Conservation (phyloP, 257 asterid genomes). For the Cordia subcordata region DNA sequence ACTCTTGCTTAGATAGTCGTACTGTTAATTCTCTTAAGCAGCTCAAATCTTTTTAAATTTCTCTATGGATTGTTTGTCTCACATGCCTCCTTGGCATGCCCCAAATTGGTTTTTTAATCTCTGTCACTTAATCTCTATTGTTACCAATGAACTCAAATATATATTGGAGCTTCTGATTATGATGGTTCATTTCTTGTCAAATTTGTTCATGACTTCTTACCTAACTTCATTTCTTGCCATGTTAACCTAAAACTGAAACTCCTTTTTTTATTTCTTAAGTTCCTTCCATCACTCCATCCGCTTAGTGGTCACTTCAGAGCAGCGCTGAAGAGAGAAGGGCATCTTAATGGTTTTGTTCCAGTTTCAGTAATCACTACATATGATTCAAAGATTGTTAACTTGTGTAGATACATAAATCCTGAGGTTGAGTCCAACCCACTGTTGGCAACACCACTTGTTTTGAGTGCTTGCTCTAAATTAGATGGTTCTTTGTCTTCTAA, state of each 20-base stretch:
- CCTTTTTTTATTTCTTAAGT: slow-evolving; percentile 39
- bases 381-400: slow-evolving; percentile 57
- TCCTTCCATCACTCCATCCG: slow-evolving; percentile 68
- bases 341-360: slow-evolving; percentile 61
- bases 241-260: neutral
- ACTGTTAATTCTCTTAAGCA: too few species aligned
- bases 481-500: slow-evolving; percentile 37
- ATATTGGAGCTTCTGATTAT: too few species aligned
- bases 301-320: slow-evolving; percentile 88
- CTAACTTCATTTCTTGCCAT: neutral
- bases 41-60: too few species aligned
- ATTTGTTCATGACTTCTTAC: too few species aligned
- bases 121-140: too few species aligned
- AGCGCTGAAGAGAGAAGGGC: slow-evolving; percentile 57
- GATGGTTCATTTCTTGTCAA: neutral
- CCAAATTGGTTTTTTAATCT: too few species aligned
- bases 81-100: too few species aligned
- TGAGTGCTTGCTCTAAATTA: slow-evolving; percentile 50
- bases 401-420: slow-evolving; percentile 71
- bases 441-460: slow-evolving; percentile 55
- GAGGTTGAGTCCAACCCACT: slow-evolving; percentile 42
- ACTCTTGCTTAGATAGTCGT: too few species aligned
- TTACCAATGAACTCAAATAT: too few species aligned
- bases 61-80: too few species aligned
- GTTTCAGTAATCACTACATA: slow-evolving; percentile 61